These are phyloP conservation scores for Pichia sp. DNA, from an alignment of 1,139 yeast species.

Conservation along the genomic window DNA sequence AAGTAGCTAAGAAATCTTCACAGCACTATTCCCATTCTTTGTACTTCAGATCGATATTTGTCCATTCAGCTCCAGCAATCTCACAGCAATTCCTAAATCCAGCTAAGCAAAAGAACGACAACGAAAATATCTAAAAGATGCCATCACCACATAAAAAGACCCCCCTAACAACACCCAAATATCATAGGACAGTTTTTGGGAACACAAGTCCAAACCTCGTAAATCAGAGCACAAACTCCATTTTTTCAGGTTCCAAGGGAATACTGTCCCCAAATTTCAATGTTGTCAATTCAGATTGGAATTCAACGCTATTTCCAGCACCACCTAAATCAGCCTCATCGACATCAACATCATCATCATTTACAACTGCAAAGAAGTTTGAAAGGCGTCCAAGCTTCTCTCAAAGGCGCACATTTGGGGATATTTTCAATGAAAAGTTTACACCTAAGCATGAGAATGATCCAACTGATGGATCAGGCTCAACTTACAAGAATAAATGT, in stretches of 20 bases:
- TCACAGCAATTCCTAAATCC: too few species aligned
- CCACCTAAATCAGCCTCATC: neutral
- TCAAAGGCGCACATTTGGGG: neutral
- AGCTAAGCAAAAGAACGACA: too few species aligned
- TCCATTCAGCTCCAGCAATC: too few species aligned
- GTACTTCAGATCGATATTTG: too few species aligned
- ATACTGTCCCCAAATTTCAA: conserved; percentile 28
- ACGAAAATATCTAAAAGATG: neutral
- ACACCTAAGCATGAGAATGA: conserved; percentile 1
- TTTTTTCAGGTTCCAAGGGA: conserved; percentile 22
- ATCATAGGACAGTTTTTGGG: conserved; percentile 25
- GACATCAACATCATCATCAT: neutral
- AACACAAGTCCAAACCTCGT: conserved; percentile 24
- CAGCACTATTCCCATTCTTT: too few species aligned
- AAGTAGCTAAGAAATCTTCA: too few species aligned
- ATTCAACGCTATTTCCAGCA: neutral
- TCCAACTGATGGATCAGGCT: too few species aligned
- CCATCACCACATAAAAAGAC: conserved; percentile 9
- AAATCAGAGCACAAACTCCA: conserved; percentile 23
- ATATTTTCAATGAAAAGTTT: conserved; percentile 8
- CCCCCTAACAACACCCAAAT: conserved; percentile 17
- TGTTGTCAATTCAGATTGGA: conserved; percentile 28
- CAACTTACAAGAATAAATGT: too few species aligned
- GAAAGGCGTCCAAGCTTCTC: neutral
- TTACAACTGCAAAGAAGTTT: neutral